phyloP scores from a whole-genome alignment of 768 basidiomycete genomes.

The Mycena vulgaris region DNA sequence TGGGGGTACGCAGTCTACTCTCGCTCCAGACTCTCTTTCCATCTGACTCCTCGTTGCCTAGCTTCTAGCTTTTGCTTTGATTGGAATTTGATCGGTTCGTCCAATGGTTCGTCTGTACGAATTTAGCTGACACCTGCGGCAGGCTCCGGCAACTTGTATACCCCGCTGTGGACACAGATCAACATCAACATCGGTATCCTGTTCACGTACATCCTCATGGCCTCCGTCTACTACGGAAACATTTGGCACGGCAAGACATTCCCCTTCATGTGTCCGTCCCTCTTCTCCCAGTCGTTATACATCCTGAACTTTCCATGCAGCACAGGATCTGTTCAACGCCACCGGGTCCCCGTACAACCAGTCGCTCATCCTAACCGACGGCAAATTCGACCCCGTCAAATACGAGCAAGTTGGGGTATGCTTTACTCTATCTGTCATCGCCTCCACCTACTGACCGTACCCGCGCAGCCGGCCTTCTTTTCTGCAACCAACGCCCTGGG shows the following conservation, averaged over 20 bases:
- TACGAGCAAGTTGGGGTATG: conserved; percentile 36
- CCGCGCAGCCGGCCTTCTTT: conserved; percentile 50
- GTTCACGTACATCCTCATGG: conserved; percentile 42
- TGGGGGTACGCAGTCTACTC: conserved; percentile 26
- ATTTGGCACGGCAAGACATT: conserved; percentile 40
- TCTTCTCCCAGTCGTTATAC: conserved; percentile 33
- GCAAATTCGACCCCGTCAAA: conserved; percentile 42
- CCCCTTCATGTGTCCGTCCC: conserved; percentile 22
- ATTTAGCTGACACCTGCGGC: conserved; percentile 29
- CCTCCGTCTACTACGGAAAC: conserved; percentile 42
- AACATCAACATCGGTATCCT: conserved; percentile 41
- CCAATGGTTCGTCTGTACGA: conserved; percentile 21
- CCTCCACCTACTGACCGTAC: conserved; percentile 25
- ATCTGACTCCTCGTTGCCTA: conserved; percentile 28
- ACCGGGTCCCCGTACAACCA: conserved; percentile 44
- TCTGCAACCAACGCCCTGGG: conserved; percentile 51
- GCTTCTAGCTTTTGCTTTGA: conserved; percentile 48
- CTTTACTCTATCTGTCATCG: conserved; percentile 19
- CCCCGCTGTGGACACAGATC: conserved; percentile 37
- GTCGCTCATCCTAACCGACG: conserved; percentile 44
- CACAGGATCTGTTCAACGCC: conserved; percentile 34
- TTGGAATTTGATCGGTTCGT: conserved; percentile 45
- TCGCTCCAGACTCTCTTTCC: neutral
- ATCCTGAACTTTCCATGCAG: conserved; percentile 38
- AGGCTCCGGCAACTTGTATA: conserved; percentile 26